A percentile compares a stretch with the other conserved stretches of the same genome.
These are phyloP conservation scores for Saccharum hybrid DNA, from an alignment of 202 grass and related monocot genomes.

Conservation along the genomic window DNA sequence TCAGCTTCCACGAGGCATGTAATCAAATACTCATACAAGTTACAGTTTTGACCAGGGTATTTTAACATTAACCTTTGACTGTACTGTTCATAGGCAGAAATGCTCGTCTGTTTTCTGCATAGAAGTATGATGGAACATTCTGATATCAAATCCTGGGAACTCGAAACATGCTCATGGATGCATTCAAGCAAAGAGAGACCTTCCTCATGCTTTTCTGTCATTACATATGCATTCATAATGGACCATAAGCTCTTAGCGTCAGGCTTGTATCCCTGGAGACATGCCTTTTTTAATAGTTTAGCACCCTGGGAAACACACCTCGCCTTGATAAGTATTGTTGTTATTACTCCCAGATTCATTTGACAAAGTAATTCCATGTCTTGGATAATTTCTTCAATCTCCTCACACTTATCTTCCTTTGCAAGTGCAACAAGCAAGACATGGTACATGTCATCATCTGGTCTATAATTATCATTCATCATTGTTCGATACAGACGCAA, in stretches of 20 bases:
- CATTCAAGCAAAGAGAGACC: conserved; percentile 72
- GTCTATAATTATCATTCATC: conserved; percentile 65
- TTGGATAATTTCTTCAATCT: conserved; percentile 69
- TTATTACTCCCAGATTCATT: conserved; percentile 63
- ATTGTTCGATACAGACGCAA: conserved; percentile 70
- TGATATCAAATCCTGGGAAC: conserved; percentile 62
- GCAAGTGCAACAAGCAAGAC: conserved; percentile 62
- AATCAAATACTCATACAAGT: conserved; percentile 75
- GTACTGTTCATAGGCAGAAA: conserved; percentile 72
- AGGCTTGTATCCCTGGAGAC: conserved; percentile 62
- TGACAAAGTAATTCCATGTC: conserved; percentile 74
- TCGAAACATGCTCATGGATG: conserved; percentile 54
- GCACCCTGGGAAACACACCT: conserved; percentile 71
- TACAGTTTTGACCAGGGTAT: conserved; percentile 51
- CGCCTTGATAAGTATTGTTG: conserved; percentile 62
- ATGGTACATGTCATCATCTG: conserved; percentile 67
- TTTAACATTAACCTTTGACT: conserved; percentile 48
- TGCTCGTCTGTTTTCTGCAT: conserved; percentile 60
- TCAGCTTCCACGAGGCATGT: conserved; percentile 65
- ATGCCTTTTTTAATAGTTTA: conserved; percentile 75
- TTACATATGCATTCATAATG: conserved; percentile 70
- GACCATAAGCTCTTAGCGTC: conserved; percentile 63
- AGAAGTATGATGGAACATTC: conserved; percentile 82
- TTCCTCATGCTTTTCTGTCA: conserved; percentile 57
- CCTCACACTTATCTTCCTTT: conserved; percentile 49